Evolutionary conservation across 495 filamentous ascomycete genomes (phyloP), one percentile per base, ranked within the genome.

Genomic region (Penicillium canescens): DNA sequence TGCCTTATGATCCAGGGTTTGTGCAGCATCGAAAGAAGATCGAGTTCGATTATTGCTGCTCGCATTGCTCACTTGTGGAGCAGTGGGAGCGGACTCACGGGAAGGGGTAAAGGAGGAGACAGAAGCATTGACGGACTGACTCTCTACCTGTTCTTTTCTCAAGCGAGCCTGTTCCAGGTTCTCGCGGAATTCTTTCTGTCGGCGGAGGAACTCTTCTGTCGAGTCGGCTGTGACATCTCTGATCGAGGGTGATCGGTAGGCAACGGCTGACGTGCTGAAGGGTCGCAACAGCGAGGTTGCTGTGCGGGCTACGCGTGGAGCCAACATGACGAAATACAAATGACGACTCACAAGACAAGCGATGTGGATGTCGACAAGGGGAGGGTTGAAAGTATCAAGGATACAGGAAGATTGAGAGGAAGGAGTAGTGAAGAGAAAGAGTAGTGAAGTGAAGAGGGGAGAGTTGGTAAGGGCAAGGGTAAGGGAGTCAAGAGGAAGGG

Each of bases 141-240:
- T 92, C 78, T 90, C 88, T 89, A 88, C 83, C 79, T 86, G 80
- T 80, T 89, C 84, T 80, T 80, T 83, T 69, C 75, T 77, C 75
- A 82, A 88, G 70, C 89, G 82, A 68, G 83, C 85, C 67, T 85
- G 82, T 59, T 85, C 82, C 51, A 96, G 75, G 72, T 89, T 78
- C 70, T 91, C 86, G 62, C 94, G 87, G 77, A 96, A 98, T 64
- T 87, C 81, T 65, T 86, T 86, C 76, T 96, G 92, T 58, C 85
- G 85, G 39, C 81, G 76, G 66, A 87, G 87, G 81, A 96, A 98
- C 33, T 80, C 75, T 33, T 83, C 76, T 37, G 85, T 86, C 40
- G 83, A 81, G 45, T 86, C 78, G 35, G 85, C 81, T 14, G 85
- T 85, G 69, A 98, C 83, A 74, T 98, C 91, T 61, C 89, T 86